Evolutionary conservation across 805 yeast genomes (phyloP), one percentile per base, ranked within the genome.

Genomic region (Metschnikowia proteae): DNA sequence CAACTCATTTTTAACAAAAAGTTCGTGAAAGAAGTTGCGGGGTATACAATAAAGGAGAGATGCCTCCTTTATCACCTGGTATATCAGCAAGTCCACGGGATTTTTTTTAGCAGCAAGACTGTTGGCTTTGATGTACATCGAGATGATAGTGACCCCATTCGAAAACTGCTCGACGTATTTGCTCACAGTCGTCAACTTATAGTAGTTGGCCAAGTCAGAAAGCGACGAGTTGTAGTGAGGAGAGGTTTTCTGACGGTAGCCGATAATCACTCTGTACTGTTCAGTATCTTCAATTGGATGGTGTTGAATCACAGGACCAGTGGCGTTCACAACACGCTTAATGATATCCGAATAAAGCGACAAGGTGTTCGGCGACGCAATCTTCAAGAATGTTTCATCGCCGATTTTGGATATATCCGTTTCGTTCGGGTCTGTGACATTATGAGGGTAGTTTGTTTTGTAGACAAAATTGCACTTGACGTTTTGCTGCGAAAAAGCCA

Each of bases 81-180:
- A 83, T 55, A 91, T 83, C 25, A 95, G 83, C 60, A 86, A 76
- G 60, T 89, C 92, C 49, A 82, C 75, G 3, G 83, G 81, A 25
- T 74, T 74, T 56, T 57, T 61, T 63, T 60, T 67, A 25, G 48
- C 33, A 33, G 48, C 54, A 17, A 38, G 36, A 36, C 41, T 38
- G 43, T 48, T 52, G 26, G 60, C 60, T 55, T 78, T 83, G 61
- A 92, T 78, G 68, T 94, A 94, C 75, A 90, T 79, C 34, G 97
- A 90, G 60, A 90, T 81, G 46, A 92, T 79, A 25, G 96, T 84
- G 54, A 84, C 79, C 45, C 96, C 96, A 63, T 91, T 89, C 56
- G 91, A 76, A 65, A 92, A 94, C 65, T 91, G 94, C 68, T 92
- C 99, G 50, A 94, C 90, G 64, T 91, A 94, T 71, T 90, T 90